Evolutionary conservation across 2,329 filamentous ascomycete genomes (phyloP), one percentile per base, ranked within the genome.

Genomic region (Alternaria triticimaculans): DNA sequence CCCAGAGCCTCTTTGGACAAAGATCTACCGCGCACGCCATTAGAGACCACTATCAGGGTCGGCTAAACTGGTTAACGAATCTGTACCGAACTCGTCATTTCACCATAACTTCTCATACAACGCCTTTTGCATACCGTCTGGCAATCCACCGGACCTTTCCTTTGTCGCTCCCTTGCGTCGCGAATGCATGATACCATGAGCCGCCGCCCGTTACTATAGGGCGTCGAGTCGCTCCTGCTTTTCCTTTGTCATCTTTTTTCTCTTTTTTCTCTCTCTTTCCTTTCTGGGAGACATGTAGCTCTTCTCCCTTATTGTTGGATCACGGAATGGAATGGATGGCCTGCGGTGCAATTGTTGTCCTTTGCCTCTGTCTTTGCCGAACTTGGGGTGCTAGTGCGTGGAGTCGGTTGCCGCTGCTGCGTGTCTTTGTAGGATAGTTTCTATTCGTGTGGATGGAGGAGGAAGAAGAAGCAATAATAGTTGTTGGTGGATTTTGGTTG

Each of bases 41-140:
- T 79, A 57, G 76, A 79, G 55, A 77, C 72, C 20, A 68, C 76
- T 11, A 74, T 80, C 6, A 64, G 70, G 48, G 75, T 80, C 54
- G 76, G 73, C 55, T 80, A 70, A 63, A 46, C 20, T 55, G 18
- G 45, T 12, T 33, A 15, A 21, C 20, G 20, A 15, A 41, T 53
- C 30, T 53, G 30, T n/a, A 20, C 33, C 44, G 25, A 28, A 53
- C 25, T 41, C 54, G 15, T 20, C 26, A 53, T 41, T 28, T 41
- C 9, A 15, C 37, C 15, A n/a, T 37, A 53, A 30, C 49, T 37
- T 53, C 37, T 53, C 9, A 37, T 37, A 25, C 49, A 53, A 53
- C 12, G 20, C 49, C 20, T 55, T 58, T 50, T 62, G 54, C 48
- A 59, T 59, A 59, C 20, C 49, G 25, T 44, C 49, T 46, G 23